phyloP scores from a whole-genome alignment of 495 filamentous ascomycete genomes.

The Immersiella caudata region DNA sequence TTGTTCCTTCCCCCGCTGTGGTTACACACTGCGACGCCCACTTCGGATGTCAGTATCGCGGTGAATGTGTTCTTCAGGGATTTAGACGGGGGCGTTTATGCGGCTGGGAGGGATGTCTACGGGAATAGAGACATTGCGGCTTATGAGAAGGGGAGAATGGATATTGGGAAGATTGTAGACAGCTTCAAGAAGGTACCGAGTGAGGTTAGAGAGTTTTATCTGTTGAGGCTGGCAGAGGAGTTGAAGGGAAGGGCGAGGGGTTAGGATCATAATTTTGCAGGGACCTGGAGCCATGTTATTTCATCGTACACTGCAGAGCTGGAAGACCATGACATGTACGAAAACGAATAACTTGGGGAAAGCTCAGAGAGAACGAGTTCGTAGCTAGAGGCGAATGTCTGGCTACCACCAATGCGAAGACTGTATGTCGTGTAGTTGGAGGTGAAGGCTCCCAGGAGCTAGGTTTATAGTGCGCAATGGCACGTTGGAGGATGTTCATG shows the following conservation, averaged over 20 bases:
- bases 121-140: conserved; percentile 83
- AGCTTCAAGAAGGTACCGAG: conserved; percentile 67
- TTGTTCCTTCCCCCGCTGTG: conserved; percentile 81
- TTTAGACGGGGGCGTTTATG: conserved; percentile 64
- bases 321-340: no score
- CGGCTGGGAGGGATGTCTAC: conserved; percentile 80
- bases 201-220: conserved; percentile 73
- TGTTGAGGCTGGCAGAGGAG: conserved; percentile 74
- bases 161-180: conserved; percentile 67
- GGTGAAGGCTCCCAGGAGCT: no score
- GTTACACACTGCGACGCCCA: conserved; percentile 76
- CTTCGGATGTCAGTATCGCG: conserved; percentile 65
- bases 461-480: no score
- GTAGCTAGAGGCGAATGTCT: no score
- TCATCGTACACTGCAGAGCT: no score
- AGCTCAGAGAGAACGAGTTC: no score
- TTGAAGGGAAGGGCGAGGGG: conserved; percentile 42
- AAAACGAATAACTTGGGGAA: no score
- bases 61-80: conserved; percentile 87
- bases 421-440: no score
- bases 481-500: no score
- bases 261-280: not conserved
- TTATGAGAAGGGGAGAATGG: conserved; percentile 78
- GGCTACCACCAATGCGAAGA: no score
- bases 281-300: no score